A percentile compares a stretch with the other conserved stretches of the same genome.
Conservation (phyloP, 495 filamentous ascomycete species). For the Talaromyces adpressus region DNA sequence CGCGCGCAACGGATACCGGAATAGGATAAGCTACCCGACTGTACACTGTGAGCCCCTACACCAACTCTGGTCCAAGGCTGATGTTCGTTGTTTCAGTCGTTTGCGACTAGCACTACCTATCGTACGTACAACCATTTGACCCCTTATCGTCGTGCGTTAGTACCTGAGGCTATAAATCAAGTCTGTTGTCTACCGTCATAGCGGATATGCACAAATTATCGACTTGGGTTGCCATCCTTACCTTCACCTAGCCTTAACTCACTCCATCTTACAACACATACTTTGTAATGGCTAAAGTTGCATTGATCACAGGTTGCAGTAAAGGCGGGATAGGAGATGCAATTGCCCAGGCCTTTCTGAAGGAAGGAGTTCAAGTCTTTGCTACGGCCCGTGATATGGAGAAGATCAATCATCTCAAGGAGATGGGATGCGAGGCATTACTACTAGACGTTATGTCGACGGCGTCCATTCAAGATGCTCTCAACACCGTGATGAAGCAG, state of each 20-base stretch:
- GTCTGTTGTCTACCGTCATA: not conserved
- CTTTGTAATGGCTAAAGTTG: slow-evolving; percentile 15
- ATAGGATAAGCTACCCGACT: not conserved
- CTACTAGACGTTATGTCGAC: slow-evolving; percentile 17
- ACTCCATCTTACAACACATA: not conserved
- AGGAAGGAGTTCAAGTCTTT: slow-evolving; percentile 23
- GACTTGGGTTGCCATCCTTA: not conserved
- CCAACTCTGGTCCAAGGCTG: too few species aligned
- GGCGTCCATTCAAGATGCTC: slow-evolving; percentile 11
- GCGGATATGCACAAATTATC: not conserved
- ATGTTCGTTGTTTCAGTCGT: not conserved
- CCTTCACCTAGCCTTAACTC: not conserved
- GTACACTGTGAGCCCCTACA: not conserved
- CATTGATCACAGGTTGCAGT: slow-evolving; percentile 43
- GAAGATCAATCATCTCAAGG: slow-evolving; percentile 21
- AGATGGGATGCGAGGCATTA: slow-evolving; percentile 9
- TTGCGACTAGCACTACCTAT: not conserved
- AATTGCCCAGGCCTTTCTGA: slow-evolving; percentile 29
- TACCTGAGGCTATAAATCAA: not conserved
- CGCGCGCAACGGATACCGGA: not conserved
- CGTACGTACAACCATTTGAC: not conserved
- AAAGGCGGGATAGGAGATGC: slow-evolving; percentile 36
- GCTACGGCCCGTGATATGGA: slow-evolving; percentile 29
- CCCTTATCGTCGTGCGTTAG: not conserved
- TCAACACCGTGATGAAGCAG: slow-evolving; percentile 46